Percentiles rank a stretch among this genome's conserved stretches.
These are phyloP conservation scores for Agroathelia rolfsii DNA, from an alignment of 1,284 basidiomycete species.

Conservation along the genomic window DNA sequence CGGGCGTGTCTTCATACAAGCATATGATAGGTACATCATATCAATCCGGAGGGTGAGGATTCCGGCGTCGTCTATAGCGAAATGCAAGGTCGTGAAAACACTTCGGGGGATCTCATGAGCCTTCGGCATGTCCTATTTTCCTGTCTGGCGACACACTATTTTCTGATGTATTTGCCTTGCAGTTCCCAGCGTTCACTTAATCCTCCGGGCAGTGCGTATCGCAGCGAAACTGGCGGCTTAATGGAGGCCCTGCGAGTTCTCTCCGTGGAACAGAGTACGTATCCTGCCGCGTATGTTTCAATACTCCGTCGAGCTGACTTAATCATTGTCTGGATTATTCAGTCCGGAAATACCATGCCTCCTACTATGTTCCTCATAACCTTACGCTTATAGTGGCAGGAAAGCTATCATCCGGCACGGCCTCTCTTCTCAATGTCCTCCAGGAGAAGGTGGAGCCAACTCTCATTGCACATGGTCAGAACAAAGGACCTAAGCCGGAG, in stretches of 20 bases:
- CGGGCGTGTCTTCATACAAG: conserved; percentile 10
- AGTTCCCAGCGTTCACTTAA: conserved; percentile 79
- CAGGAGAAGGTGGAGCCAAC: conserved; percentile 77
- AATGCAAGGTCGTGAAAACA: conserved; percentile 98
- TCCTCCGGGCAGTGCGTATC: conserved; percentile 78
- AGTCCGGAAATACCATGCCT: conserved; percentile 87
- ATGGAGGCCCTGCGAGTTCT: conserved; percentile 87
- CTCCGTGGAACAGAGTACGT: conserved; percentile 82
- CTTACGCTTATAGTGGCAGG: conserved; percentile 77
- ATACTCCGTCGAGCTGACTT: conserved; percentile 9
- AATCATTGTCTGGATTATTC: conserved; percentile 8
- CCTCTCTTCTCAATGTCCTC: conserved; percentile 64
- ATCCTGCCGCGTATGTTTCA: background rate
- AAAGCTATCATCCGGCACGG: conserved; percentile 63
- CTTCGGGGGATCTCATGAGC: conserved; percentile 83
- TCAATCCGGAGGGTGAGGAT: conserved; percentile 85
- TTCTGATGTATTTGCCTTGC: conserved; percentile 11
- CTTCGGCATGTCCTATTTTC: conserved; percentile 44
- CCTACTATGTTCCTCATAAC: conserved; percentile 95
- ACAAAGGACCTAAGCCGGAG: conserved; percentile 52
- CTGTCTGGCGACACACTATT: conserved; percentile 1
- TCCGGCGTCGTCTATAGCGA: conserved; percentile 96
- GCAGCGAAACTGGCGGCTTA: conserved; percentile 94
- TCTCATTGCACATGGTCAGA: conserved; percentile 67
- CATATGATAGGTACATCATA: conserved; percentile 69